These are phyloP conservation scores for Cruciata laevipes DNA, from an alignment of 257 asterid genomes.

Conservation along the genomic window DNA sequence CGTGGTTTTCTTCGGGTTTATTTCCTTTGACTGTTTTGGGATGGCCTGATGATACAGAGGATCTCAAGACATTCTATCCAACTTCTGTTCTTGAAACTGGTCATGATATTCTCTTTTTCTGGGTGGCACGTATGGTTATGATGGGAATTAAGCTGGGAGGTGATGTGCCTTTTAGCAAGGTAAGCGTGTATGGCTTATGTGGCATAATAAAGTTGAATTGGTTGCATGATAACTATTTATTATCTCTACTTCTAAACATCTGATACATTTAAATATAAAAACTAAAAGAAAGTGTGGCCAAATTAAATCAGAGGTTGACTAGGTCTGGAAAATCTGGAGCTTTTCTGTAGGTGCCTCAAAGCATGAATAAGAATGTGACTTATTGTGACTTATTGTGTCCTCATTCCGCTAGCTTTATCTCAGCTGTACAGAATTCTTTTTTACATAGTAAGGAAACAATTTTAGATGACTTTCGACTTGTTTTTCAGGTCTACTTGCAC, in stretches of 20 bases:
- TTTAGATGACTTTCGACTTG: slow-evolving; percentile 4
- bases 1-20: slow-evolving; percentile 97
- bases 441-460: slow-evolving; percentile 6
- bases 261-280: not conserved
- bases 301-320: not conserved
- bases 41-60: slow-evolving; percentile 89
- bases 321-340: not conserved
- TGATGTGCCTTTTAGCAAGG: slow-evolving; percentile 89
- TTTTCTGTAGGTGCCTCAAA: slow-evolving; percentile 1
- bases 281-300: not conserved
- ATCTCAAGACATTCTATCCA: slow-evolving; percentile 72
- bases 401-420: not conserved
- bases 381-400: too few relatives aligned
- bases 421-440: not conserved
- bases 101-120: slow-evolving; percentile 83
- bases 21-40: slow-evolving; percentile 87
- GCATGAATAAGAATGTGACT: too few relatives aligned
- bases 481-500: slow-evolving; percentile 76
- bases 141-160: slow-evolving; percentile 93
- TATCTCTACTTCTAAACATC: not conserved
- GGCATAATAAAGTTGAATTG: not conserved
- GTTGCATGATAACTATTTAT: not conserved
- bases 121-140: slow-evolving; percentile 99
- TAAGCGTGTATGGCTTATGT: slow-evolving; percentile 15
- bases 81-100: slow-evolving; percentile 95